Base-by-base conservation (phyloP, 768 basidiomycete species). In the Psilocybe tampanensis region DNA sequence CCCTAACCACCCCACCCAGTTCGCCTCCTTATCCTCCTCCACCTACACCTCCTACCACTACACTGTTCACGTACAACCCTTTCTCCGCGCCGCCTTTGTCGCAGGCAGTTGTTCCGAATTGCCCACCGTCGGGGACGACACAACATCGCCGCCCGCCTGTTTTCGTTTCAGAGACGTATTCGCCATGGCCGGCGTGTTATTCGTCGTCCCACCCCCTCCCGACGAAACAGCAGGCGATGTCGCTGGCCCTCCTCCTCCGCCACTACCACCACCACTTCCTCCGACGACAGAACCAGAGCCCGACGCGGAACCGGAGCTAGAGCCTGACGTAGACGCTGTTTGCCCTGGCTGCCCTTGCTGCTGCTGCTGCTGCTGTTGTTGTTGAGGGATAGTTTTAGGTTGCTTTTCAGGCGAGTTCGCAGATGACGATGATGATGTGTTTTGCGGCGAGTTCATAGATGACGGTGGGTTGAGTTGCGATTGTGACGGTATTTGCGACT, bases 381-480 rank as follows among this genome's bases (percentile, higher is more conserved):
- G 63, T 33, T 55, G 66, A 21, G 79, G 80, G 59, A 82, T 80
- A 47, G 80, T 79, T 67, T 88, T 87, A 66, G 82, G 80, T 71
- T 84, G 83, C 72, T 90, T 89, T 70, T 78, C 80, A 12, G 83
- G 83, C 22, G 84, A 82, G 57, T 76, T 84, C 55, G 77, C 75
- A 51, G 79, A 79, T 52, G 58, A 59, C 3, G 85, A 82, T 36
- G 76, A 68, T 1, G 82, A 68, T 2, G 75, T 69, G 61, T 81
- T 83, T 76, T 84, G 80, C 18, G 81, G 83, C 23, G 82, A 84
- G 60, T 66, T 73, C 62, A 75, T 63, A 12, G 61, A 56, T 8
- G 61, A 58, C 0, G 61, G 71, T 22, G 73, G 68, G 51, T 66
- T 64, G 6, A 64, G 60, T 13, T 69, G 66, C 17, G 80, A n/a